Base-by-base conservation (phyloP, 176 grass and related monocot species). In the Zoysia japonica region DNA sequence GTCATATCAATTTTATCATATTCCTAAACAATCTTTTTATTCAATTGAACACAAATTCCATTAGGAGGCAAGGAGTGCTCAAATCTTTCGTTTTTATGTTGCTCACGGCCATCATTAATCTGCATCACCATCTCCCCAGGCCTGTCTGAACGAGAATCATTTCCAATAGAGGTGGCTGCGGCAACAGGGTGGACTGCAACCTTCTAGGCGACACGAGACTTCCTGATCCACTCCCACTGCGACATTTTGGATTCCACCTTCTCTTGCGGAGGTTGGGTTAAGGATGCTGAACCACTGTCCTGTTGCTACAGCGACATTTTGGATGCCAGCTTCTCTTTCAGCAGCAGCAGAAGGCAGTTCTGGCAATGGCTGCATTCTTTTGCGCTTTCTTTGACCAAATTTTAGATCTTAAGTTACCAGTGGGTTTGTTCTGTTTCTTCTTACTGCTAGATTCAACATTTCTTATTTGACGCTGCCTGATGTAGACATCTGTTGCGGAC, bases 331-430 rank as follows among this genome's bases (percentile, higher is more conserved):
- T 28, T 28, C 28, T 28, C 28, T 28, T 28, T 28, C 28, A 28
- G 28, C 28, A 28, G 28, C 28, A 28, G 28, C 28, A 28, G 28
- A 28, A 28, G 28, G 28, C 57, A 96, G 85, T 47, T 96, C 93
- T 44, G 87, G 85, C 81, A 95, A 75, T 57, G 79, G 65, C 41
- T 87, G 85, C 3, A 78, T 44, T 71, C 89, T 92, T 77, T 74
- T 89, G 68, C 38, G 65, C 43, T 83, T 95, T 85, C 75, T 89
- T 43, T 42, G 67, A 51, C 52, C 63, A 71, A 85, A 16, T 82
- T 89, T 89, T 40, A 40, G 77, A 78, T 83, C 80, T 78, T 70
- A 80, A 71, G 11, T 50, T 52, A 38, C 28, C 28, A 69, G 19
- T 66, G 50, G 3, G 43, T 65, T 83, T 83, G 40, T 82, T 48